A percentile compares a stretch with the other conserved stretches of the same genome.
These are phyloP conservation scores for Starmerella floris DNA, from an alignment of 805 yeast species.

Conservation along the genomic window DNA sequence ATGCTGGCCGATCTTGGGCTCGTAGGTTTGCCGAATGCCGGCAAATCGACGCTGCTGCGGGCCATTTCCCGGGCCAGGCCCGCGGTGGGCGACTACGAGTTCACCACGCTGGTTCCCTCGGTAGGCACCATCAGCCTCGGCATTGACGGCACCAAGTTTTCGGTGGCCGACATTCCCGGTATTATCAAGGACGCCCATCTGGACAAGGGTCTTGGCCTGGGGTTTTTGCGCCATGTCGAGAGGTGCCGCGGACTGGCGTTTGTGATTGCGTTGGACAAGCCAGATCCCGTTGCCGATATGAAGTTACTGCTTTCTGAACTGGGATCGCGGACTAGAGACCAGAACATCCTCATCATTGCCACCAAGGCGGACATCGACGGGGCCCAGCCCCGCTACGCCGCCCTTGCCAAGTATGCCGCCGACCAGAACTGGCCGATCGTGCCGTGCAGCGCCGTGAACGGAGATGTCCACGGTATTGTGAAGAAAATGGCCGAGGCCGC, in stretches of 20 bases:
- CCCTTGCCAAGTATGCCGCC: constrained; percentile 27
- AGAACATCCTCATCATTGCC: constrained; percentile 63
- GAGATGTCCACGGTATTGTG: constrained; percentile 60
- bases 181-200: constrained; percentile 73
- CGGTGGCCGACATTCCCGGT: constrained; percentile 97
- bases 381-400: constrained; percentile 36
- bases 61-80: constrained; percentile 86
- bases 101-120: constrained; percentile 84
- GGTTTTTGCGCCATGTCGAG: constrained; percentile 83
- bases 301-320: constrained; percentile 53
- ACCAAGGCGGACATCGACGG: constrained; percentile 81
- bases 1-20: constrained; percentile 84
- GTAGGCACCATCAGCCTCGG: constrained; percentile 71
- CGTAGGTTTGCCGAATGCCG: constrained; percentile 94
- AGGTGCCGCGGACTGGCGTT: constrained; percentile 81
- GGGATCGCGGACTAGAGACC: constrained; percentile 49
- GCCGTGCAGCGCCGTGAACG: constrained; percentile 73
- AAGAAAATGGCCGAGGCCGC: constrained; percentile 42
- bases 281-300: constrained; percentile 54
- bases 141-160: constrained; percentile 43
- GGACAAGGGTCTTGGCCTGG: constrained; percentile 86
- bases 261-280: constrained; percentile 62
- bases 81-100: constrained; percentile 90
- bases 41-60: constrained; percentile 76
- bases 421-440: constrained; percentile 47